Conservation (phyloP, 2,329 filamentous ascomycete species). For the Niveomyces coronatus region DNA sequence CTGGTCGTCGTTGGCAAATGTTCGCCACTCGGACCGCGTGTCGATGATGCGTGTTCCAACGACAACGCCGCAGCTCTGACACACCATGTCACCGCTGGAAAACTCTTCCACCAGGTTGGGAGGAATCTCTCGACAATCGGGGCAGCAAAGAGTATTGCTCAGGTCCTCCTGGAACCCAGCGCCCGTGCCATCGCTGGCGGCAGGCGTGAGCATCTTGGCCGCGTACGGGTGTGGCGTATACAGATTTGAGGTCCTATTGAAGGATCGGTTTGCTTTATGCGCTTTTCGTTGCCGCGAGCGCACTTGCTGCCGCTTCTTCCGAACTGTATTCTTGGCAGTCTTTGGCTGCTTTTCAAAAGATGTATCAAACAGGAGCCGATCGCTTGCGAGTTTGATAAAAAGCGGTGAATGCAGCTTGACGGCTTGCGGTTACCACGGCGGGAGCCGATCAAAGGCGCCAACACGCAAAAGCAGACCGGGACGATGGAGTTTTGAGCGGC, state of each 20-base stretch:
- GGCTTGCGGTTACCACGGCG: slow-evolving; percentile 21
- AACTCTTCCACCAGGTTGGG: slow-evolving; percentile 91
- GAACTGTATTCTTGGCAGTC: slow-evolving; percentile 16
- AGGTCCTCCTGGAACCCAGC: slow-evolving; percentile 67
- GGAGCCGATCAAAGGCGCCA: no score
- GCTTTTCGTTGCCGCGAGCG: slow-evolving; percentile 23
- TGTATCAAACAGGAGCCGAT: slow-evolving; percentile 28
- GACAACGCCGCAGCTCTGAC: slow-evolving; percentile 82
- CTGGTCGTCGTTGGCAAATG: slow-evolving; percentile 96
- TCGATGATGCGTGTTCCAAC: slow-evolving; percentile 88
- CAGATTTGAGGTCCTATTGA: slow-evolving; percentile 32
- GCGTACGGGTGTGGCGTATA: slow-evolving; percentile 31
- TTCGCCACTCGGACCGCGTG: slow-evolving; percentile 95
- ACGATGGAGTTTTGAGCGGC: slow-evolving; percentile 2
- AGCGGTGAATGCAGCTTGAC: slow-evolving; percentile 64
- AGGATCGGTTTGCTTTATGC: slow-evolving; percentile 27
- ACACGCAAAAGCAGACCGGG: neutral
- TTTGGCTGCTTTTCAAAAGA: slow-evolving; percentile 11
- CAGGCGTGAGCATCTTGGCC: slow-evolving; percentile 36
- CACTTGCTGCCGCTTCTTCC: slow-evolving; percentile 24
- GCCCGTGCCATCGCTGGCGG: slow-evolving; percentile 21
- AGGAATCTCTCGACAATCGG: slow-evolving; percentile 84
- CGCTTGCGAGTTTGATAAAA: slow-evolving; percentile 47
- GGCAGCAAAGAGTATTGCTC: slow-evolving; percentile 75
- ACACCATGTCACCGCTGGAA: slow-evolving; percentile 85